phyloP scores from a whole-genome alignment of 306 rosid species.

The Corylus heterophylla region DNA sequence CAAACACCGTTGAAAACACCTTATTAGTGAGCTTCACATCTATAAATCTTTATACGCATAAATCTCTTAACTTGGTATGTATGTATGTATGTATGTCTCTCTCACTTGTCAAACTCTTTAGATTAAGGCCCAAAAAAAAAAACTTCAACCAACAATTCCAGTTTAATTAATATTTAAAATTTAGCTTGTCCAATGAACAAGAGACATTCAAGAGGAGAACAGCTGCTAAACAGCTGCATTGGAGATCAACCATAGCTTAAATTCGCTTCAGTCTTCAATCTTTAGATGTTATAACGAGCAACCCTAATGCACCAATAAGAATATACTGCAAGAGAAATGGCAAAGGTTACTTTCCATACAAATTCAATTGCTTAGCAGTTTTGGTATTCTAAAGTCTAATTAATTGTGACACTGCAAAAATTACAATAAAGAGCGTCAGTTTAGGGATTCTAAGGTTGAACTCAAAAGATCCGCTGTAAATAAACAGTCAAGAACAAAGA shows the following conservation, averaged over 20 bases:
- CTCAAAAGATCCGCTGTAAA: neutral
- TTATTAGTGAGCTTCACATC: too few relatives aligned
- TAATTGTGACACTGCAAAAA: neutral
- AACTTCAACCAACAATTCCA: conserved; percentile 31
- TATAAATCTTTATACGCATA: too few relatives aligned
- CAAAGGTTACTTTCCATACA: conserved; percentile 4
- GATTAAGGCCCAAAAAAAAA: neutral
- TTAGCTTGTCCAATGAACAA: conserved; percentile 27
- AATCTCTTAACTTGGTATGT: too few relatives aligned
- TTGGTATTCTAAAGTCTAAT: neutral
- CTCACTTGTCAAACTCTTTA: neutral
- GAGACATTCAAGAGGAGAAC: conserved; percentile 25
- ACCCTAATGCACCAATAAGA: conserved; percentile 71
- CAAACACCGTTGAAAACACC: too few relatives aligned
- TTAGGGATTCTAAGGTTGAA: neutral
- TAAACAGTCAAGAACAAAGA: neutral
- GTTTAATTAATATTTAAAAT: conserved; percentile 22
- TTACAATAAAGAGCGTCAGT: neutral
- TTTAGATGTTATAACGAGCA: conserved; percentile 79
- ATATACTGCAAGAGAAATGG: conserved; percentile 57
- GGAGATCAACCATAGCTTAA: conserved; percentile 20
- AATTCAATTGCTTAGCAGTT: neutral
- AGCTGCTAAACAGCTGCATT: conserved; percentile 7
- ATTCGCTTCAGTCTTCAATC: conserved; percentile 43
- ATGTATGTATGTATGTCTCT: too few relatives aligned